phyloP scores from a whole-genome alignment of 805 yeast genomes.

The Candida pseudofarinosa region DNA sequence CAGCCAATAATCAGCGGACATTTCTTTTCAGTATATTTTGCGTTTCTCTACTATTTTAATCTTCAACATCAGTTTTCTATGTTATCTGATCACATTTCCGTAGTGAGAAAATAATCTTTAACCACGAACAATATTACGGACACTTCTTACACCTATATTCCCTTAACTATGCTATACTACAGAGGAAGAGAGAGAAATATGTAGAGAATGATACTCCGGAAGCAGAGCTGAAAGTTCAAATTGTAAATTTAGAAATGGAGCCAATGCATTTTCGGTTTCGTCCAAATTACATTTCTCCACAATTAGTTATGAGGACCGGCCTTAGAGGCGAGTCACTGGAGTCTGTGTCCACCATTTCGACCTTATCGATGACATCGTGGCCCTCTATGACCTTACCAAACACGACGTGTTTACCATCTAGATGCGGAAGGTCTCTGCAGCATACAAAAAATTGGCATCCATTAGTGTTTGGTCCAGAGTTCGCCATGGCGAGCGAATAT shows the following conservation, averaged over 20 bases:
- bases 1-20: constrained; percentile 87
- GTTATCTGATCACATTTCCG: too few relatives aligned
- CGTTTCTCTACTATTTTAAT: too few relatives aligned
- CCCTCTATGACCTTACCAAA: constrained; percentile 92
- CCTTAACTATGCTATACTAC: too few relatives aligned
- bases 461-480: constrained; percentile 88
- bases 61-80: too few relatives aligned
- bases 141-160: too few relatives aligned
- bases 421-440: constrained; percentile 84
- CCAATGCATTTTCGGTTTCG: too few relatives aligned
- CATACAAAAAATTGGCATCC: constrained; percentile 89
- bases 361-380: constrained; percentile 64
- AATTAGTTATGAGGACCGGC: constrained; percentile 10
- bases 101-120: too few relatives aligned
- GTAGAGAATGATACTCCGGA: too few relatives aligned
- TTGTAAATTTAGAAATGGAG: too few relatives aligned
- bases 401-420: constrained; percentile 92
- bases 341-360: constrained; percentile 9
- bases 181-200: too few relatives aligned
- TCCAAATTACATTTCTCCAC: constrained; percentile 21
- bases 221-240: too few relatives aligned
- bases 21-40: constrained; percentile 12
- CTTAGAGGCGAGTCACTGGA: constrained; percentile 9
- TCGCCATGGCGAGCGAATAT: constrained; percentile 35
- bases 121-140: too few relatives aligned